These are phyloP conservation scores for Tylopilus vinaceipallidus DNA, from an alignment of 768 basidiomycete genomes.

Conservation along the genomic window DNA sequence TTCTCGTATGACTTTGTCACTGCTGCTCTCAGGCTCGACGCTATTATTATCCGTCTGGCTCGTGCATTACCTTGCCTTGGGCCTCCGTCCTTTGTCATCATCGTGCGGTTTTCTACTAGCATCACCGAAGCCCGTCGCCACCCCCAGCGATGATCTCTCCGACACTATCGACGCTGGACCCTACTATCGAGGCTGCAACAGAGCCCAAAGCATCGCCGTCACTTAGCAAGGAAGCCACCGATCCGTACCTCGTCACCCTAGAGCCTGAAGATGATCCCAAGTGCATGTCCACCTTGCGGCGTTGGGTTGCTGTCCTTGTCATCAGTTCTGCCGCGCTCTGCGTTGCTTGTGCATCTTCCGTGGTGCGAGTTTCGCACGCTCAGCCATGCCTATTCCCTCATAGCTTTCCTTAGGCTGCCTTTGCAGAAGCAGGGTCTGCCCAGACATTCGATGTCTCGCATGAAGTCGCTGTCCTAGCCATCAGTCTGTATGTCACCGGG, in stretches of 20 bases:
- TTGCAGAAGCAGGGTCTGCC: constrained; percentile 60
- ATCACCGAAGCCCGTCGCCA: not conserved
- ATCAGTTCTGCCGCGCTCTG: constrained; percentile 49
- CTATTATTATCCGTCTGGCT: constrained; percentile 7
- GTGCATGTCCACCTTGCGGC: constrained; percentile 36
- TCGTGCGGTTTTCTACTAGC: not conserved
- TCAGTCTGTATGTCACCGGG: constrained; percentile 45
- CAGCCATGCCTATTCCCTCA: not conserved
- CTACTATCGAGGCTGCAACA: constrained; percentile 5
- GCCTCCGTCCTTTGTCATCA: not conserved
- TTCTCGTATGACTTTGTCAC: not conserved
- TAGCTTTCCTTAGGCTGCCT: constrained; percentile 44
- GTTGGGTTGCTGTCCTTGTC: constrained; percentile 48
- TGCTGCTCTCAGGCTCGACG: not conserved
- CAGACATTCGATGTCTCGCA: constrained; percentile 49
- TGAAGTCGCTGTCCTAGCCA: constrained; percentile 48
- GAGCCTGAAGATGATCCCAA: constrained; percentile 44
- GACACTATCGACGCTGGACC: constrained; percentile 5
- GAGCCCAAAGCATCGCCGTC: constrained; percentile 4
- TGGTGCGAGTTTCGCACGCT: constrained; percentile 37
- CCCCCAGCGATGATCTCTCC: constrained; percentile 2
- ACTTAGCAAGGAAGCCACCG: constrained; percentile 2
- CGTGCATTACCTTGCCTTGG: not conserved
- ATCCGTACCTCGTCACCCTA: constrained; percentile 34
- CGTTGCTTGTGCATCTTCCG: constrained; percentile 54